phyloP scores from a whole-genome alignment of 2,329 filamentous ascomycete genomes.

The Penicillium paneum region DNA sequence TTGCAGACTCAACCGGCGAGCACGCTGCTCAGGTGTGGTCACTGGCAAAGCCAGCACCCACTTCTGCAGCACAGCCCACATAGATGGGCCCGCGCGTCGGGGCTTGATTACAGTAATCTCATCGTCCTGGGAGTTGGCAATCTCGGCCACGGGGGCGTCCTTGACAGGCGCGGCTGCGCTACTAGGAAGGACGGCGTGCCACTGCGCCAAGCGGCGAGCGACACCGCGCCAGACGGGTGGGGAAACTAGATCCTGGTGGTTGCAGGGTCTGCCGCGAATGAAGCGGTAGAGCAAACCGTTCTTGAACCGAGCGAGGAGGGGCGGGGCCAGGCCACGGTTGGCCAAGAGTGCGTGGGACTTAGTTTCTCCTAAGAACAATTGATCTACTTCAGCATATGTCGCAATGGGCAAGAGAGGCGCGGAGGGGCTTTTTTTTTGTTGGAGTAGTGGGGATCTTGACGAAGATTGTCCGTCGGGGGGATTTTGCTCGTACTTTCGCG shows the following conservation, averaged over 20 bases:
- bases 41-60: constrained; percentile 86
- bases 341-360: constrained; percentile 80
- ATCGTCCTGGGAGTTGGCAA: constrained; percentile 14
- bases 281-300: constrained; percentile 96
- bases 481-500: constrained; percentile 67
- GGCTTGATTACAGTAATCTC: constrained; percentile 21
- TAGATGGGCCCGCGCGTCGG: constrained; percentile 69
- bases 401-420: constrained; percentile 30
- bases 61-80: constrained; percentile 94
- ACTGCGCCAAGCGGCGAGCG: constrained; percentile 80
- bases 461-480: constrained; percentile 1
- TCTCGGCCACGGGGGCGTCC: constrained; percentile 14
- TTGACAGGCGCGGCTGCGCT: constrained; percentile 39
- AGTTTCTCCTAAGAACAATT: constrained; percentile 52
- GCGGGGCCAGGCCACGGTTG: constrained; percentile 75
- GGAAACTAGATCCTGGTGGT: constrained; percentile 73
- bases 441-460: neutral
- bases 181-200: constrained; percentile 73
- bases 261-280: constrained; percentile 75
- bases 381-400: constrained; percentile 34
- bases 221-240: constrained; percentile 77
- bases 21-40: constrained; percentile 64
- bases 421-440: neutral
- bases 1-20: constrained; percentile 67
- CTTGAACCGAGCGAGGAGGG: constrained; percentile 84